phyloP scores from a whole-genome alignment of 1,139 yeast species.

The Lizanozyma gosingica region DNA sequence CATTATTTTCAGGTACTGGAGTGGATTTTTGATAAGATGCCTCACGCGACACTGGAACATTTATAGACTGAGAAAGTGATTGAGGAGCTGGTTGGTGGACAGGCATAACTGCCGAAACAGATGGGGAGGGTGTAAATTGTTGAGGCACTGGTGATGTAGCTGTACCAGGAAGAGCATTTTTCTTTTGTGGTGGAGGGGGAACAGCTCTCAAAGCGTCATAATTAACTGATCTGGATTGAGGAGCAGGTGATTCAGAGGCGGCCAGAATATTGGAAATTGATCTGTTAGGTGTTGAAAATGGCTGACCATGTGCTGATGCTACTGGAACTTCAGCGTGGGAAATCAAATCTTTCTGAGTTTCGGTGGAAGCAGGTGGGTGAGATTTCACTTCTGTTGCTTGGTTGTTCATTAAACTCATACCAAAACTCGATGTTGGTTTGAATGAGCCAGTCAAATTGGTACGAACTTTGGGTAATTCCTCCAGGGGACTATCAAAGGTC shows the following conservation, averaged over 20 bases:
- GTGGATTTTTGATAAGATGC: slow-evolving; percentile 5
- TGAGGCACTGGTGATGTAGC: slow-evolving; percentile 8
- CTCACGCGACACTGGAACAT: slow-evolving; percentile 2
- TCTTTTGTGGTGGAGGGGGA: slow-evolving; percentile 35
- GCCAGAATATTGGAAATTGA: slow-evolving; percentile 3
- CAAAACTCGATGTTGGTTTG: slow-evolving; percentile 61
- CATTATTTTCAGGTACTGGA: slow-evolving; percentile 23
- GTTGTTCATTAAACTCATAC: slow-evolving; percentile 43
- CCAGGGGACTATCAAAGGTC: slow-evolving; percentile 16
- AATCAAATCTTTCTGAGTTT: not conserved
- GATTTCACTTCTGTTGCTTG: slow-evolving; percentile 15
- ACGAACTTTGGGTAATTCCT: slow-evolving; percentile 32
- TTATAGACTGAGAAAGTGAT: not conserved
- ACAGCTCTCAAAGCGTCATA: slow-evolving; percentile 41
- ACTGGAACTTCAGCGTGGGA: slow-evolving; percentile 12
- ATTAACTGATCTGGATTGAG: slow-evolving; percentile 19
- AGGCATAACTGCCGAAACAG: slow-evolving; percentile 5
- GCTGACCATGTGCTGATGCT: slow-evolving; percentile 8
- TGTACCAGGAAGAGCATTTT: too few relatives aligned
- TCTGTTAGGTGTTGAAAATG: slow-evolving; percentile 5
- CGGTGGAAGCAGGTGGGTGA: slow-evolving; percentile 19
- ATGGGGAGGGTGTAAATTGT: slow-evolving; percentile 9
- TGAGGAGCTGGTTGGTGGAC: slow-evolving; percentile 3
- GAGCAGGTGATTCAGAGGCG: slow-evolving; percentile 5
- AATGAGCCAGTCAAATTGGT: slow-evolving; percentile 28